Base-by-base conservation (phyloP, 129 eudicot species). In the sunflower (Helianthus annuus) region DNA sequence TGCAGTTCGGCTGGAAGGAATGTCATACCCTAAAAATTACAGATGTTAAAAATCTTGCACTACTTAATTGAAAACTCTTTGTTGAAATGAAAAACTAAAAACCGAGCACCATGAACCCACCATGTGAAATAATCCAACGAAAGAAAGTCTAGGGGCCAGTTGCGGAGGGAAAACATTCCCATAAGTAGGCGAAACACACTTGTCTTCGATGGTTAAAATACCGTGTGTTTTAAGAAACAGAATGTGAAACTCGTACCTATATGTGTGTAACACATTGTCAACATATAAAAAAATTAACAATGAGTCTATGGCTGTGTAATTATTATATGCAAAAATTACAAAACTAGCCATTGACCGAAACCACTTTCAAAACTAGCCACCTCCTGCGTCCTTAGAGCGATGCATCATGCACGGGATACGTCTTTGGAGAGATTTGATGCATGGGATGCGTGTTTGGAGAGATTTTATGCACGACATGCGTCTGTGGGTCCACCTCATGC, bases 131-230 rank as follows among this genome's bases (percentile, higher is more conserved):
- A 88, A 42, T 63, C 85, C 89, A 10, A 85, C 73, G 7, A 85
- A 89, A 4, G 91, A 88, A 53, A 88, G 89, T 10, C 52, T 27
- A 6, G 91, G 96, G 55, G 87, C 88, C 59, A 85, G 85, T 56
- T 70, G 51, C 5, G 96, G 96, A 49, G 96, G 85, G 72, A 89
- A 89, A 12, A 85, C 81, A 54, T 79, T 81, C 39, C 88, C 82
- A 68, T 89, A 89, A 22, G 84, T 77, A 22, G 96, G 96, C 29
- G 83, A 81, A 48, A 89, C 91, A 40, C 85, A 76, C 16, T 54
- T 82, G 54, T 83, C 82, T 0, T 83, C 70, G 16, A 89, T 68
- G 22, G 51, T 85, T 54, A 89, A 80, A 32, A 83, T 69, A 58
- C 79, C 86, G 0, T 75, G 54, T 22, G 84, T 78, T 71, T 75